A percentile compares a stretch with the other conserved stretches of the same genome.
phyloP scores from a whole-genome alignment of 148 eudicot species.

The Rhododendron griersonianum region DNA sequence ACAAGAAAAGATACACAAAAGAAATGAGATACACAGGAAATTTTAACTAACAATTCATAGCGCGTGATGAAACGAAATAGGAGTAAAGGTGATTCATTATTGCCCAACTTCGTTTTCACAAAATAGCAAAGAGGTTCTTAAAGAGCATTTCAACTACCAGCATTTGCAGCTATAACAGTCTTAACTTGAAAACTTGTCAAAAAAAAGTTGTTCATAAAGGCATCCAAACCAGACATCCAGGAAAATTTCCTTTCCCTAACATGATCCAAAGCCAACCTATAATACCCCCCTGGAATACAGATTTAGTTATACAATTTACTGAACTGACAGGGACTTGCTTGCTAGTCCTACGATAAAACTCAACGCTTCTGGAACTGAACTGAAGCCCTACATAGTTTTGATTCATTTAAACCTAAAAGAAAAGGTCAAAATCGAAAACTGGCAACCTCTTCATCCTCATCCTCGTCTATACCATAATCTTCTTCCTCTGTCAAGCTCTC shows the following conservation, averaged over 20 bases:
- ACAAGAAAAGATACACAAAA: background rate
- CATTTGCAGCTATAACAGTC: background rate
- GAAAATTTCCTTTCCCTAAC: background rate
- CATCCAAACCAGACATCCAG: background rate
- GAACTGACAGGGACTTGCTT: background rate
- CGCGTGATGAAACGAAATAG: background rate
- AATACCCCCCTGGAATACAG: background rate
- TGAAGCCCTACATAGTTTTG: slow-evolving; percentile 2
- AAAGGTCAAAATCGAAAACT: slow-evolving; percentile 22
- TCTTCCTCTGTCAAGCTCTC: slow-evolving; percentile 6
- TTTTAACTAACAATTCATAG: background rate
- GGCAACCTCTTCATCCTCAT: slow-evolving; percentile 35
- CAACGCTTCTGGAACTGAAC: background rate
- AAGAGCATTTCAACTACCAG: background rate
- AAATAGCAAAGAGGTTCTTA: too few species aligned
- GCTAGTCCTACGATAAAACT: background rate
- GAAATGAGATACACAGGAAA: background rate
- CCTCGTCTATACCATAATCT: background rate
- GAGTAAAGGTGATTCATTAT: background rate
- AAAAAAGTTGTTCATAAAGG: background rate
- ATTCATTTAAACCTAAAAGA: background rate
- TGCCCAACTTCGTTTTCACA: background rate
- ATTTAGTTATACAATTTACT: background rate
- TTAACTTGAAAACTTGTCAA: background rate
- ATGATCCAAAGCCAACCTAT: background rate